A percentile compares a stretch with the other conserved stretches of the same genome.
phyloP scores from a whole-genome alignment of 2,329 filamentous ascomycete genomes.

The Pseudogymnoascus sp. region DNA sequence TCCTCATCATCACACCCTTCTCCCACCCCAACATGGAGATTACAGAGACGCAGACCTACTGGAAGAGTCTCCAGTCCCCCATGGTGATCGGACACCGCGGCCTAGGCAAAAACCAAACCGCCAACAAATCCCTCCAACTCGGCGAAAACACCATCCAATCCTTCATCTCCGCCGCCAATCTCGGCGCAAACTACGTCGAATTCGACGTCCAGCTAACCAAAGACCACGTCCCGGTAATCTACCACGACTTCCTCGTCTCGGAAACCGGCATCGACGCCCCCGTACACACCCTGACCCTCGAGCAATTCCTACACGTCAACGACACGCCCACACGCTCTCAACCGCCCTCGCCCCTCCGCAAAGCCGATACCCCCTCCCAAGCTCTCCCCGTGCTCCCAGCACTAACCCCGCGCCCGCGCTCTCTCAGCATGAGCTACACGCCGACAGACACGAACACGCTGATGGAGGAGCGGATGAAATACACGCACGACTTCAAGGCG shows the following conservation, averaged over 20 bases:
- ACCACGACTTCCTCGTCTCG: constrained; percentile 95
- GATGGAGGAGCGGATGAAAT: constrained; percentile 81
- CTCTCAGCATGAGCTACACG: constrained; percentile 26
- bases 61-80: constrained; percentile 83
- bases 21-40: constrained; percentile 89
- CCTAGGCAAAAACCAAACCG: constrained; percentile 81
- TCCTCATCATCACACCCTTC: constrained; percentile 90
- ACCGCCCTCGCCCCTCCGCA: constrained; percentile 36
- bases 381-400: constrained; percentile 15
- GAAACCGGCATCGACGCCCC: constrained; percentile 96
- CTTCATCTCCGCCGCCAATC: constrained; percentile 90
- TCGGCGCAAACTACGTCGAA: constrained; percentile 71
- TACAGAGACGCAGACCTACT: constrained; percentile 86
- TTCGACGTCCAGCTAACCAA: constrained; percentile 97
- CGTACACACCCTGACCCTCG: constrained; percentile 86
- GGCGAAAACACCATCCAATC: constrained; percentile 95
- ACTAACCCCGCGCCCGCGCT: constrained; percentile 25
- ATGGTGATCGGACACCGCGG: constrained; percentile 71
- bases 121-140: constrained; percentile 80
- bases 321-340: constrained; percentile 35
- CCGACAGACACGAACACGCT: constrained; percentile 19
- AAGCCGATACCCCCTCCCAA: constrained; percentile 19
- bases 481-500: constrained; percentile 88
- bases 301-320: constrained; percentile 86
- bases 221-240: constrained; percentile 95